Evolutionary conservation across 345 rosid genomes (phyloP).

Genomic region (Capsella bursapastoris): DNA sequence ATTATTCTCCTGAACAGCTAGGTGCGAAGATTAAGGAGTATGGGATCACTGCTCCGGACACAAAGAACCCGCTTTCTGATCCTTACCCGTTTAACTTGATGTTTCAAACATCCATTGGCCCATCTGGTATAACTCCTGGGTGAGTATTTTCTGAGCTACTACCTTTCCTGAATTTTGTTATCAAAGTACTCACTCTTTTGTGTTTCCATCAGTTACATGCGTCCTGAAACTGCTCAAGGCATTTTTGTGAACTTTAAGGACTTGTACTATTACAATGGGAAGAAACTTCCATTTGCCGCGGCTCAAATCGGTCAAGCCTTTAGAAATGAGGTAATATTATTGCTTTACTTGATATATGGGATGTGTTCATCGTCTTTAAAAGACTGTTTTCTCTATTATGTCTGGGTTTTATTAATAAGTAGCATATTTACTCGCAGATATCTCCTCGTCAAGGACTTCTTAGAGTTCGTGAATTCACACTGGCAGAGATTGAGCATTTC

Average conservation of each 20-base stretch:
- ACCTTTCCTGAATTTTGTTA: neutral
- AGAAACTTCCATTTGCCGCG: constrained; percentile 93
- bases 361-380: neutral
- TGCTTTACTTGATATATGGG: constrained; percentile 2
- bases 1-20: constrained; percentile 69
- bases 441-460: constrained; percentile 98
- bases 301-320: constrained; percentile 99
- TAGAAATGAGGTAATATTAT: constrained; percentile 74
- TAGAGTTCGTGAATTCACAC: constrained; percentile 91
- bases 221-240: constrained; percentile 97
- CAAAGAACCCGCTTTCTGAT: constrained; percentile 81
- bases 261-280: constrained; percentile 84
- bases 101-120: constrained; percentile 98
- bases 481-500: constrained; percentile 95
- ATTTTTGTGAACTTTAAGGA: constrained; percentile 92
- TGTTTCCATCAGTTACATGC: constrained; percentile 68
- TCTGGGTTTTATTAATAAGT: neutral
- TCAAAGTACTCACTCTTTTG: neutral
- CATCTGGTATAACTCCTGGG: constrained; percentile 85
- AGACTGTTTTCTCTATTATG: neutral
- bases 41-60: constrained; percentile 83
- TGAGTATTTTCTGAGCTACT: constrained; percentile 43
- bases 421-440: constrained; percentile 50
- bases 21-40: constrained; percentile 86
- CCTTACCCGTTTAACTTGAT: constrained; percentile 93